Conservation (phyloP, 2,329 filamentous ascomycete species). For the Apiospora rasikravindrae region DNA sequence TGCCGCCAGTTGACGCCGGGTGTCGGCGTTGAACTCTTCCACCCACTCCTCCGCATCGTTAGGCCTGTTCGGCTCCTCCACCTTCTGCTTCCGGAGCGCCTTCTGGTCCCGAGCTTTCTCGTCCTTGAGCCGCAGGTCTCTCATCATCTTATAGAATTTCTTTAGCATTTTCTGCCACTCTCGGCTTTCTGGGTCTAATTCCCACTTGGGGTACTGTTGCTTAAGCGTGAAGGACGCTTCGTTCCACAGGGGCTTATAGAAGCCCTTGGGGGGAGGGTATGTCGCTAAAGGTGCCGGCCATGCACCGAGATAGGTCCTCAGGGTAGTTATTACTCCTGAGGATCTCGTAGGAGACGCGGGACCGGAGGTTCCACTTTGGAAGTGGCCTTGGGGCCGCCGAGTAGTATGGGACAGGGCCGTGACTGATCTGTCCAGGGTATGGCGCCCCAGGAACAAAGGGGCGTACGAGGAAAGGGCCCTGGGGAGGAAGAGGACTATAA, state of each 20-base stretch:
- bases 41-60: too few relatives aligned
- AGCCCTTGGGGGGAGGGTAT: not conserved
- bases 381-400: too few relatives aligned
- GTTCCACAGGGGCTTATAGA: not conserved
- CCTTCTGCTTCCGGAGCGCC: not conserved
- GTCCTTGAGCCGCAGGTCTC: not conserved
- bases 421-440: too few relatives aligned
- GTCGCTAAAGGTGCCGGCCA: not conserved
- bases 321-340: not conserved
- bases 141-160: not conserved
- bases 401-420: too few relatives aligned
- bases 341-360: not conserved
- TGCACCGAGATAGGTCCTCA: not conserved
- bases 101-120: not conserved
- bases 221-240: not conserved
- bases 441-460: not conserved
- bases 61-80: not conserved
- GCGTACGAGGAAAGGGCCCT: too few relatives aligned
- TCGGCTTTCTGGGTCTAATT: too few relatives aligned
- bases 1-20: not conserved
- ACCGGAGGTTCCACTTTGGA: not conserved
- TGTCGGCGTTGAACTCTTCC: not conserved
- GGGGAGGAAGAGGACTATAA: too few relatives aligned
- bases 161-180: too few relatives aligned
- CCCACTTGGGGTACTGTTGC: not conserved